Conservation (phyloP, 2,329 filamentous ascomycete species). For the Claviceps purpurea region DNA sequence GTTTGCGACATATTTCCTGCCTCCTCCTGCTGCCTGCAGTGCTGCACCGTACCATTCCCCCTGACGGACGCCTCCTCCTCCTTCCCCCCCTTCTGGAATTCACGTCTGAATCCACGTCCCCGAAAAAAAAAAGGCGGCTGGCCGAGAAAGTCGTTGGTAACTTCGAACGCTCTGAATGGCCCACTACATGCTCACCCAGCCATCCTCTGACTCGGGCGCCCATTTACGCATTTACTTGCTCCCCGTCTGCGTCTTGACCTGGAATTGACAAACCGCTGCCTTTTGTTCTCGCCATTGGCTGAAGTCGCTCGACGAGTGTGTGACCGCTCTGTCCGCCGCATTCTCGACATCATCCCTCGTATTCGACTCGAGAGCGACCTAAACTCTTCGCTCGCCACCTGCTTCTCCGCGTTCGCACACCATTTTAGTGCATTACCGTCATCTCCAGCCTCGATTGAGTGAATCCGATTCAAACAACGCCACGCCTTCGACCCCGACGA, state of each 20-base stretch:
- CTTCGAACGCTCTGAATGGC: constrained; percentile 13
- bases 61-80: constrained; percentile 2
- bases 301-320: neutral
- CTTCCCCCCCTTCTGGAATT: constrained; percentile 4
- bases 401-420: neutral
- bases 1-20: neutral
- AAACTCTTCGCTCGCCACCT: neutral
- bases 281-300: neutral
- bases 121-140: constrained; percentile 25
- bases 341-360: constrained; percentile 5
- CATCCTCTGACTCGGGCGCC: constrained; percentile 26
- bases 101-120: constrained; percentile 5
- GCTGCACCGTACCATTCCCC: neutral
- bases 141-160: constrained; percentile 16
- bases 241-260: constrained; percentile 13
- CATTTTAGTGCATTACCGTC: neutral
- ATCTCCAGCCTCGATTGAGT: neutral
- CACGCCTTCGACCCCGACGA: neutral
- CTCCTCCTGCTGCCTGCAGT: neutral
- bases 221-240: constrained; percentile 19
- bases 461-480: neutral
- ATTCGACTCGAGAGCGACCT: neutral
- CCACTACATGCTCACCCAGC: constrained; percentile 30
- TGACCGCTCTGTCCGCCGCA: neutral
- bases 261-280: constrained; percentile 10